Base-by-base conservation (phyloP, 306 rosid species). In the Astragalus glycyphyllos region DNA sequence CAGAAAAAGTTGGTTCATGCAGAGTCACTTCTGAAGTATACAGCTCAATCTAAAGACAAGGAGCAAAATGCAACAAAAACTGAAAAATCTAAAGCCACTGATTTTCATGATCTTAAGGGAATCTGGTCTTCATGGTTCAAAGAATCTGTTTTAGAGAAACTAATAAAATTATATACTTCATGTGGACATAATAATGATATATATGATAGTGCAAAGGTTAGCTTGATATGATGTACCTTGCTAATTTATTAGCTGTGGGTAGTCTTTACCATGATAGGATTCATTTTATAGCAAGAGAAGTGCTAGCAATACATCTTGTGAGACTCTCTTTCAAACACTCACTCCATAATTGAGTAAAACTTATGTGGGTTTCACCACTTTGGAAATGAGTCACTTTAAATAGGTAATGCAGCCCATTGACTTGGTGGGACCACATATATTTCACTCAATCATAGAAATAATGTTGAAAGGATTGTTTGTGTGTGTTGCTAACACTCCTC, bases 1-100 rank as follows among this genome's bases (percentile, higher is more conserved):
- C 87, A 93, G 81, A 90, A 83, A 77, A 93, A 88, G 79, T 64
- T 90, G 77, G 83, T 80, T 77, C 94, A 82, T 59, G 86, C 86
- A 11, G 94, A 88, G 82, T 81, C 86, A 34, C 82, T 66, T 74
- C 80, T 57, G 73, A 90, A 84, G 76, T 84, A 81, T 77, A 77
- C 73, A 8, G 59, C 86, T 53, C 89, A 83, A 69, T 81, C 90
- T 20, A 80, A 83, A 75, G 86, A 79, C 76, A 86, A 78, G 75
- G 82, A 66, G 60, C 72, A 76, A 60, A 65, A 68, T 71, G 65
- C 81, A 41, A 56, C 71, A 47, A 76, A 76, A 61, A 20, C 57
- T 58, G 85, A 83, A 50, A 87, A 88, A 69, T 77, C 86, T 41
- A 80, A 76, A 73, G 69, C 80, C 67, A 53, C 77, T 11, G 77